Base-by-base conservation (phyloP, 805 yeast genomes). In the Huiozyma sinensis region DNA sequence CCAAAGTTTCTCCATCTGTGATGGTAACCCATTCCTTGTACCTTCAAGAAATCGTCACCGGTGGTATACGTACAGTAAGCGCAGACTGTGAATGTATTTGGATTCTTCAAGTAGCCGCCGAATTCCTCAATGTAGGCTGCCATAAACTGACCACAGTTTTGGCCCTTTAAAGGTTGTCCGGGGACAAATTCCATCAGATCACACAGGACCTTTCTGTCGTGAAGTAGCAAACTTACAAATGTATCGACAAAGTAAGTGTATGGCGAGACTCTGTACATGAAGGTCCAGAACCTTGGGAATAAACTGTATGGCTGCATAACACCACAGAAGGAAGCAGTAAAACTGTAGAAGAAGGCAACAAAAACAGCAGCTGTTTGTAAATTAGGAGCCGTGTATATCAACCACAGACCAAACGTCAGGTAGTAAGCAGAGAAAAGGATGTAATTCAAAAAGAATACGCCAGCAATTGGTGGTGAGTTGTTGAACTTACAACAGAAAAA, bases 231-330 rank as follows among this genome's bases (percentile, higher is more conserved):
- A 32, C 65, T 69, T 42, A 78, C 67, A 47, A 81, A 69, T 29
- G 77, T 68, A 10, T 67, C 60, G 44, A 81, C 63, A 64, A 78
- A 68, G 50, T 79, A 81, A 0, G 83, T 76, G 48, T 77, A 66
- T 24, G 87, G 85, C 28, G 78, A 74, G 17, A 68, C 70, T 56
- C 83, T 68, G 67, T 79, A 80, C 83, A 80, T 76, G 64, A 78
- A 80, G 29, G 69, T 66, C 83, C 85, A 84, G 67, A 84, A 84
- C 1, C 83, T 76, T 11, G 90, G 89, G 76, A 76, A 61, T 55
- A 68, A 42, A 53, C 54, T 13, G 61, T 66, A 54, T 54, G 66
- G 49, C 49, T 54, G 56, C 56, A 58, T 57, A 36, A 64, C 64
- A 58, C 67, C 67, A 60, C 67, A 61, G 52, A 63, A 63, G 8